These are phyloP conservation scores for Globisporangium splendens DNA, from an alignment of 352 stramenopile species.

Conservation along the genomic window DNA sequence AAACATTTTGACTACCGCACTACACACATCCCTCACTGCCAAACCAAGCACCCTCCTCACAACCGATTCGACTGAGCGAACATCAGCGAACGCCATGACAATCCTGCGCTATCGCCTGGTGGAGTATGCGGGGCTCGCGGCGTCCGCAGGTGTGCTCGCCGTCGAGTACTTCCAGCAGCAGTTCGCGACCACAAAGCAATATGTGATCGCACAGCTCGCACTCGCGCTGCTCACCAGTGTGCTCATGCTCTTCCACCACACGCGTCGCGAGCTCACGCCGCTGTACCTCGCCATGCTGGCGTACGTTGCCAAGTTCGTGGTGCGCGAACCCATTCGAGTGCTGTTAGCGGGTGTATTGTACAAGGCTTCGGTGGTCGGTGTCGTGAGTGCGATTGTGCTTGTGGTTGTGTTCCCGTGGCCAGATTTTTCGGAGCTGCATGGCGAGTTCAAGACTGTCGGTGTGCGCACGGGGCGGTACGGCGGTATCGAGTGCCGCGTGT, in stretches of 20 bases:
- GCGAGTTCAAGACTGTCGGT: constrained; percentile 42
- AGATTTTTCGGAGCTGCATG: constrained; percentile 39
- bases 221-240: constrained; percentile 11
- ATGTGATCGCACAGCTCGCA: constrained; percentile 1
- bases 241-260: constrained; percentile 29
- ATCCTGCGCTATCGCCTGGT: constrained; percentile 9
- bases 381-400: constrained; percentile 23
- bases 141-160: constrained; percentile 4
- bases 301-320: constrained; percentile 5
- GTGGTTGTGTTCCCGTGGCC: constrained; percentile 50
- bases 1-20: too few relatives aligned
- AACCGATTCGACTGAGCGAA: too few relatives aligned
- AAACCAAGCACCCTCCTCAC: too few relatives aligned
- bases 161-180: constrained; percentile 5
- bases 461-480: constrained; percentile 32
- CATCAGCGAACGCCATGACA: constrained; percentile 4
- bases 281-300: constrained; percentile 27
- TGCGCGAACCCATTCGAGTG: constrained; percentile 7
- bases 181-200: constrained; percentile 12
- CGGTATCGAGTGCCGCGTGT: constrained; percentile 58
- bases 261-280: constrained; percentile 25
- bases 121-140: constrained; percentile 24
- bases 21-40: too few relatives aligned
- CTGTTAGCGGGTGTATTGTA: constrained; percentile 6
- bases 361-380: constrained; percentile 1